Base-by-base conservation (phyloP, 129 eudicot species). In the Logfia minima region DNA sequence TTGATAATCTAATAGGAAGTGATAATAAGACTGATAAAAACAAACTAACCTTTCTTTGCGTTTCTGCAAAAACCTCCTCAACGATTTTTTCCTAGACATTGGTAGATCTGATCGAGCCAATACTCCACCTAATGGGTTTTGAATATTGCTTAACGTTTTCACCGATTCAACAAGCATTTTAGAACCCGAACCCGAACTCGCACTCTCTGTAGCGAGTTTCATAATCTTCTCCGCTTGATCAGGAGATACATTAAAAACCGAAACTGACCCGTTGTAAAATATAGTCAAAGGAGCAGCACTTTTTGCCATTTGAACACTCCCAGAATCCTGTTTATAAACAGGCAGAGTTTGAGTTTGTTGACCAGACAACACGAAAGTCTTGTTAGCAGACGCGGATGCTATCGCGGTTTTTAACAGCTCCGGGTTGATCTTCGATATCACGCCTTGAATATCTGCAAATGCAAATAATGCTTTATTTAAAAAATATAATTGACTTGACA, bases 1-100 rank as follows among this genome's bases (percentile, higher is more conserved):
- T 4, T 4, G 6, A 32, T 32, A 6, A 32, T 32, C 5, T 0
- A 4, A 32, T 32, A 32, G 35, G 35, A 32, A 7, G 41, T 11
- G 1, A 13, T 51, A 24, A 24, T 26, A 7, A 8, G 1, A 10
- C 34, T 32, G 3, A 17, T 17, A n/a, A n/a, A 18, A 19, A 17
- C 4, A 34, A 7, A 68, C 71, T 11, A 51, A 90, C 96, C 96
- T 90, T 75, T 87, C 92, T 69, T 85, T 87, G 74, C 96, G 88
- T 81, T 90, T 90, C 83, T 85, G 86, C 78, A 90, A 28, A 72
- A 90, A 90, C 83, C 92, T 85, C 77, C 79, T 81, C 84, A 90
- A 35, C 35, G 96, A 90, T 76, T 83, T 87, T 77, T 75, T 90
- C 75, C 96, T 69, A 14, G 85, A 64, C 28, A 87, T 19, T 1